These are phyloP conservation scores for Pythium dissimile DNA, from an alignment of 352 stramenopile species.

Conservation along the genomic window DNA sequence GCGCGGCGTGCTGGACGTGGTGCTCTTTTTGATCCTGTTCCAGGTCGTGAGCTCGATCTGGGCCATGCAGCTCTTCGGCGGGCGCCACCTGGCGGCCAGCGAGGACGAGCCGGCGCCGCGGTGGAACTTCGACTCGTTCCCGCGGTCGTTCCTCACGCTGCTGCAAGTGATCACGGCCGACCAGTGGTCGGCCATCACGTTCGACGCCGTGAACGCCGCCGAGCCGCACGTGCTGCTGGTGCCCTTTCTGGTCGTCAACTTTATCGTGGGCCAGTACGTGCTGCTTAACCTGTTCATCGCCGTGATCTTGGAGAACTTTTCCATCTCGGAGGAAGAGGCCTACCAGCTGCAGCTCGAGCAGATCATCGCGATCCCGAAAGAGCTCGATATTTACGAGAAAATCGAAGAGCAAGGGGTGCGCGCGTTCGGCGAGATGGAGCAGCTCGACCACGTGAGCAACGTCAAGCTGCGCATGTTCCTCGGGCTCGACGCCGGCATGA, in stretches of 20 bases:
- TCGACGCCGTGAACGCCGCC: slow-evolving; percentile 68
- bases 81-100: slow-evolving; percentile 36
- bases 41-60: slow-evolving; percentile 75
- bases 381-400: slow-evolving; percentile 79
- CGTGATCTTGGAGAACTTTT: slow-evolving; percentile 83
- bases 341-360: slow-evolving; percentile 81
- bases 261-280: slow-evolving; percentile 76
- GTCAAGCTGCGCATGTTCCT: slow-evolving; percentile 78
- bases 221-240: slow-evolving; percentile 66
- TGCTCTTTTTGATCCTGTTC: slow-evolving; percentile 72
- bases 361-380: slow-evolving; percentile 80
- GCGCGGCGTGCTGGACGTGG: slow-evolving; percentile 71
- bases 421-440: slow-evolving; percentile 72
- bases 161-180: slow-evolving; percentile 78
- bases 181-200: slow-evolving; percentile 74
- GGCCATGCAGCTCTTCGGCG: slow-evolving; percentile 77
- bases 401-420: slow-evolving; percentile 77
- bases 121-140: slow-evolving; percentile 80
- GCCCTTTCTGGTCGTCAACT: slow-evolving; percentile 71
- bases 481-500: slow-evolving; percentile 42
- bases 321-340: slow-evolving; percentile 74
- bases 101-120: slow-evolving; percentile 52
- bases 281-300: slow-evolving; percentile 82
- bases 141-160: slow-evolving; percentile 64
- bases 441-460: slow-evolving; percentile 79